These are phyloP conservation scores for Trichophyton rubrum DNA, from an alignment of 2,329 filamentous ascomycete genomes.

Conservation along the genomic window DNA sequence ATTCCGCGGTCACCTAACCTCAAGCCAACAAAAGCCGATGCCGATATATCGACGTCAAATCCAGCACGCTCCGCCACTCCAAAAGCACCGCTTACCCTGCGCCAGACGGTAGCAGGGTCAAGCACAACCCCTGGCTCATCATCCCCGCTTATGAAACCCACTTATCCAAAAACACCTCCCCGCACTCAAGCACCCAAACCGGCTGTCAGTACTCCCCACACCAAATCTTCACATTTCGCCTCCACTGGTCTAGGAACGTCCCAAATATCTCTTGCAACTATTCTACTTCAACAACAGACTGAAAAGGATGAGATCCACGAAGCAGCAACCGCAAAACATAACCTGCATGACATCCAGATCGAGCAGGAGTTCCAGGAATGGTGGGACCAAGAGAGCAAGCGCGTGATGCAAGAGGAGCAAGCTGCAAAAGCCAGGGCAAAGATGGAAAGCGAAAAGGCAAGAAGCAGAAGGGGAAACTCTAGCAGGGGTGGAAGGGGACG, in stretches of 20 bases:
- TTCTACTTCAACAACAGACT: conserved; percentile 71
- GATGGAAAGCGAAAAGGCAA: conserved; percentile 17
- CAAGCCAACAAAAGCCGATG: conserved; percentile 8
- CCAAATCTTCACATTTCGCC: conserved; percentile 24
- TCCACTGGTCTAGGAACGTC: conserved; percentile 15
- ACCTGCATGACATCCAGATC: conserved; percentile 85
- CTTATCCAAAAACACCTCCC: conserved; percentile 4
- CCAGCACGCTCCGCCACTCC: conserved; percentile 14
- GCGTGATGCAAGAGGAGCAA: conserved; percentile 53
- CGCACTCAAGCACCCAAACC: conserved; percentile 9
- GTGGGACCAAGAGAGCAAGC: conserved; percentile 77
- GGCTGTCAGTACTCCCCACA: not conserved
- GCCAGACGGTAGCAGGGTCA: conserved; percentile 46
- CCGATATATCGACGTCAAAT: not conserved
- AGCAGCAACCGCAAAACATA: conserved; percentile 67
- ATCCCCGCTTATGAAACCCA: conserved; percentile 5
- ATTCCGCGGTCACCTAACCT: conserved; percentile 32
- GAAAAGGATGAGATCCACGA: conserved; percentile 76
- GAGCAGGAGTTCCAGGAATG: conserved; percentile 95
- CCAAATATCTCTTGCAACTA: conserved; percentile 64
- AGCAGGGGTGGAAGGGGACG: conserved; percentile 10
- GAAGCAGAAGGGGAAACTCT: not conserved
- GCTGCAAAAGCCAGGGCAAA: conserved; percentile 17
- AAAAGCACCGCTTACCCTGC: conserved; percentile 46
- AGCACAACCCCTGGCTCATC: not conserved